These are phyloP conservation scores for Berberis vulgaris DNA, from an alignment of 164 flowering plant species.

Conservation along the genomic window DNA sequence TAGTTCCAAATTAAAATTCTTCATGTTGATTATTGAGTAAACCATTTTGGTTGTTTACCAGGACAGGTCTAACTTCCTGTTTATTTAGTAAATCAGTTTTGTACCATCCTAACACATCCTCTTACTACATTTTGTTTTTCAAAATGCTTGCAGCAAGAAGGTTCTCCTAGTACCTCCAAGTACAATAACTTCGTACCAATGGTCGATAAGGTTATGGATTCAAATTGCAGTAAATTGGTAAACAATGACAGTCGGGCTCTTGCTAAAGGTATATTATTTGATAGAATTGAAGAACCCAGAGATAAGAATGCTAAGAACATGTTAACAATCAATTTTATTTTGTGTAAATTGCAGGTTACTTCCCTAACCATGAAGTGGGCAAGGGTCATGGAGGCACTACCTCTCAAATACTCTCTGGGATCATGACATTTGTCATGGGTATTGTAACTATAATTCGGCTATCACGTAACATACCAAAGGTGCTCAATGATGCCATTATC, in stretches of 20 bases:
- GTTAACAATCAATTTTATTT: neutral
- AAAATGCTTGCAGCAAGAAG: constrained; percentile 20
- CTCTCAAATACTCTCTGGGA: constrained; percentile 36
- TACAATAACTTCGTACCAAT: constrained; percentile 24
- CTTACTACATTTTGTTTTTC: neutral
- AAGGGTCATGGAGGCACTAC: constrained; percentile 27
- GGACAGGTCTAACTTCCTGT: too few relatives aligned
- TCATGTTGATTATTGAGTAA: too few relatives aligned
- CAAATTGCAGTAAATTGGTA: constrained; percentile 27
- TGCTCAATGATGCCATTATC: constrained; percentile 45
- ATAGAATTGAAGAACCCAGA: too few relatives aligned
- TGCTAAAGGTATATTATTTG: constrained; percentile 33
- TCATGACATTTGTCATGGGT: constrained; percentile 74
- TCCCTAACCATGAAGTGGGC: constrained; percentile 16
- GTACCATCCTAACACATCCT: neutral
- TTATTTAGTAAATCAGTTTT: too few relatives aligned
- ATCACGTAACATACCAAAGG: constrained; percentile 65
- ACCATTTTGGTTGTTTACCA: too few relatives aligned
- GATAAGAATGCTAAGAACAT: too few relatives aligned
- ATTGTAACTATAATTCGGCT: constrained; percentile 58
- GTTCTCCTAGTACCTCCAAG: constrained; percentile 6
- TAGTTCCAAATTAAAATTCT: too few relatives aligned
- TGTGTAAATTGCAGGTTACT: constrained; percentile 23
- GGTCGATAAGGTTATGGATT: constrained; percentile 50
- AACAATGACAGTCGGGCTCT: constrained; percentile 11